Evolutionary conservation across 257 asterid genomes (phyloP), one percentile per base, ranked within the genome.

Genomic region (Solanum microdontum): DNA sequence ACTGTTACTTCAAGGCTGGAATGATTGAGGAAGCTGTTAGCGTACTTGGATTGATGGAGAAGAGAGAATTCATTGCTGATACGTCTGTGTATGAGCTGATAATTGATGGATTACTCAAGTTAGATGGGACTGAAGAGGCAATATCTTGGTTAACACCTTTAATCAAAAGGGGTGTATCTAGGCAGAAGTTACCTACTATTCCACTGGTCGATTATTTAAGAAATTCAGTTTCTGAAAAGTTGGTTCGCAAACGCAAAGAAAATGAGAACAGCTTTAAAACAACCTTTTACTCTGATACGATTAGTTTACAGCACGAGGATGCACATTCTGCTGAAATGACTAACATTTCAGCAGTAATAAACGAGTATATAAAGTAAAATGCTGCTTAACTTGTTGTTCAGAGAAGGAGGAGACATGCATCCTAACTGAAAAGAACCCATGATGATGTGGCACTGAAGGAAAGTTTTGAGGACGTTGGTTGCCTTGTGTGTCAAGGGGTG

Each of bases 131-230:
- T 33, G 89, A 88, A 87, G 87, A 74, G 76, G 88, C 88, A 33
- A 85, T 75, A 51, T 64, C 68, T 60, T 75, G 88, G 34, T 83
- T 91, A 84, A 88, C 88, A 70, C 60, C 33, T 88, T 72, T 91
- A 84, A 88, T 89, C 48, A 91, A 91, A 86, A 85, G 88, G 84
- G 90, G 92, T 21, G 48, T 87, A 88, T 30, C 87, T 60, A 28
- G 58, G 45, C 83, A 82, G 24, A 36, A 37, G 33, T 68, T 87
- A 5, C 84, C 82, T 43, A 64, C 86, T 55, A 51, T 82, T 82
- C 40, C 87, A 34, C 69, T 85, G 88, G n/a, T 82, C 19, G 85
- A 88, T 33, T 37, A 84, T 36, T 64, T 75, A 40, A 32, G 80
- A 66, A 32, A 34, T 23, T 66, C 30, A 66, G 90, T 82, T 17